Conservation (phyloP, 331 rosid species). For the Rosa hybrid region DNA sequence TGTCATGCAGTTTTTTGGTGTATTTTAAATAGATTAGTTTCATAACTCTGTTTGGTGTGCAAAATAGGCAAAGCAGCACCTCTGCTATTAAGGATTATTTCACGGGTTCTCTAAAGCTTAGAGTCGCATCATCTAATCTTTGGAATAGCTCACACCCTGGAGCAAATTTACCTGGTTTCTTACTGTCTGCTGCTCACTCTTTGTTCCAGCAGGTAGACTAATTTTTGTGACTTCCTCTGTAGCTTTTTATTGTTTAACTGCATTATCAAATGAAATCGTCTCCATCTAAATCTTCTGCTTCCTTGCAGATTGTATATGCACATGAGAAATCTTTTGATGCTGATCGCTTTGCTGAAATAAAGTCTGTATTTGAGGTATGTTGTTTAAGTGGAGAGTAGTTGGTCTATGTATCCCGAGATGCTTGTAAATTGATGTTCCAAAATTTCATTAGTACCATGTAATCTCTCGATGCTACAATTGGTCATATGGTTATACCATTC, state of each 20-base stretch:
- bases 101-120: conserved; percentile 58
- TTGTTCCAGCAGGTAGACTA: conserved; percentile 81
- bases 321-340: conserved; percentile 68
- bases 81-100: conserved; percentile 51
- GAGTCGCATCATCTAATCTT: conserved; percentile 57
- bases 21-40: not conserved
- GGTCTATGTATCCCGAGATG: not conserved
- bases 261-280: not conserved
- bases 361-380: conserved; percentile 59
- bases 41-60: conserved; percentile 15
- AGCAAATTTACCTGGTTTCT: conserved; percentile 43
- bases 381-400: not conserved
- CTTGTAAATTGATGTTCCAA: no score
- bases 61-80: conserved; percentile 52
- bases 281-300: not conserved
- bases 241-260: not conserved
- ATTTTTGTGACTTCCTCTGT: not conserved
- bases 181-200: conserved; percentile 58
- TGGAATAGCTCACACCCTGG: conserved; percentile 63
- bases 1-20: not conserved
- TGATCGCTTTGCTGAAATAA: conserved; percentile 48
- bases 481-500: not conserved
- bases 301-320: conserved; percentile 66
- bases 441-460: no score
- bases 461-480: not conserved